phyloP scores from a whole-genome alignment of 2,329 filamentous ascomycete species.

The Colletotrichum cereale region DNA sequence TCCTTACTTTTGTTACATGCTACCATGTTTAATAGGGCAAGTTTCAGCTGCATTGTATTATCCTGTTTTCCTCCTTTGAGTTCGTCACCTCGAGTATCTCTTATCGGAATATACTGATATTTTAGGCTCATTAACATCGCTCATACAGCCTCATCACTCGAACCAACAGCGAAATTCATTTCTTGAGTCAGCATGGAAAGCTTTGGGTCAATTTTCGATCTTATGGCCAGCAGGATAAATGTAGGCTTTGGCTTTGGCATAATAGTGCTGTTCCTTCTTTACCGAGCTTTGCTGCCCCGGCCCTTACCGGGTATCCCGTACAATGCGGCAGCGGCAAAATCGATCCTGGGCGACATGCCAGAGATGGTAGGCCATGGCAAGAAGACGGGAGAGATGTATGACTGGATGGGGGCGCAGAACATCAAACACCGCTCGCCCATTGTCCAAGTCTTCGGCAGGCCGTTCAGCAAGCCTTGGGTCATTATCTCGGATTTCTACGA shows the following conservation, averaged over 20 bases:
- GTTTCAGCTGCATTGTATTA: neutral
- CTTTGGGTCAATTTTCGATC: neutral
- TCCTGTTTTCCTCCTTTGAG: no score
- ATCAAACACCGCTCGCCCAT: conserved; percentile 46
- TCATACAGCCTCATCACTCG: neutral
- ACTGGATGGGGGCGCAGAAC: conserved; percentile 47
- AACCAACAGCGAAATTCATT: neutral
- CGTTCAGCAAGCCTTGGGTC: conserved; percentile 48
- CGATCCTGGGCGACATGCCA: conserved; percentile 31
- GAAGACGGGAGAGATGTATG: conserved; percentile 29
- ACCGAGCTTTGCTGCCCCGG: conserved; percentile 15
- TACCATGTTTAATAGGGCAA: neutral
- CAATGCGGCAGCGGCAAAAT: conserved; percentile 17
- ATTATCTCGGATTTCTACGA: conserved; percentile 51
- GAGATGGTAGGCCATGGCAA: conserved; percentile 19
- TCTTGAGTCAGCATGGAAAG: conserved; percentile 1
- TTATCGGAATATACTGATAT: neutral
- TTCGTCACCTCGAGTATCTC: no score
- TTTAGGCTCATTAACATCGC: neutral
- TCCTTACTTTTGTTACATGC: neutral
- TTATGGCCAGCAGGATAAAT: neutral
- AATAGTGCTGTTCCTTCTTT: conserved; percentile 11
- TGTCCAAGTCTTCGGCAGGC: conserved; percentile 51
- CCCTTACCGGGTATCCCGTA: conserved; percentile 34
- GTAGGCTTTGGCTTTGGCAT: neutral